phyloP scores from a whole-genome alignment of 2,329 filamentous ascomycete species.

The Cordyceps sp. region DNA sequence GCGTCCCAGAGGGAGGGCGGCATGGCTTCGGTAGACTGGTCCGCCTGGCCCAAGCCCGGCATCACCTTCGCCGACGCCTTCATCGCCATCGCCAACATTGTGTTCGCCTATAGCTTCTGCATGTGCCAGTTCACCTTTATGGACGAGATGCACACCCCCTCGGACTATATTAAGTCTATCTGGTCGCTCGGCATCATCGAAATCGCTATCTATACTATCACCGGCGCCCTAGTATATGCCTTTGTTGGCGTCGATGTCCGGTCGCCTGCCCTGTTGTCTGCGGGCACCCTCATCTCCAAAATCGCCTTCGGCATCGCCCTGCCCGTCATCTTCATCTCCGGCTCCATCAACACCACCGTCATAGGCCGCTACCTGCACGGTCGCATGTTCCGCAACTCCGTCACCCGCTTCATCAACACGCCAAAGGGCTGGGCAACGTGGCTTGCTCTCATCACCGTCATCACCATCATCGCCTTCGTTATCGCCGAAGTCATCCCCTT shows the following conservation, averaged over 20 bases:
- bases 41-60: slow-evolving; percentile 26
- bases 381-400: slow-evolving; percentile 23
- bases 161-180: slow-evolving; percentile 36
- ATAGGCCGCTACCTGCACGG: slow-evolving; percentile 28
- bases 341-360: slow-evolving; percentile 46
- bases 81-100: slow-evolving; percentile 48
- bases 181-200: slow-evolving; percentile 44
- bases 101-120: slow-evolving; percentile 49
- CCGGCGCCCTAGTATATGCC: slow-evolving; percentile 51
- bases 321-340: slow-evolving; percentile 59
- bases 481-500: slow-evolving; percentile 57
- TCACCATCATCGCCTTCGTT: slow-evolving; percentile 50
- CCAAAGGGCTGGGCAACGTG: slow-evolving; percentile 33
- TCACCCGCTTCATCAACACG: slow-evolving; percentile 30
- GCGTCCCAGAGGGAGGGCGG: slow-evolving; percentile 14
- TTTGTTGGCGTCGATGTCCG: slow-evolving; percentile 47
- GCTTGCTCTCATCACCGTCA: slow-evolving; percentile 35
- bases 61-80: slow-evolving; percentile 37
- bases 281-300: slow-evolving; percentile 40
- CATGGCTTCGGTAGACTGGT: slow-evolving; percentile 19
- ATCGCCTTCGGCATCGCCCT: slow-evolving; percentile 54
- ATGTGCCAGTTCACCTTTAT: slow-evolving; percentile 35
- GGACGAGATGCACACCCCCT: slow-evolving; percentile 34
- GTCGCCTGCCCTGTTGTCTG: slow-evolving; percentile 52
- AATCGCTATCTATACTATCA: slow-evolving; percentile 48